Conservation (phyloP, 2,329 filamentous ascomycete species). For the Pseudocercospora macadamiae region DNA sequence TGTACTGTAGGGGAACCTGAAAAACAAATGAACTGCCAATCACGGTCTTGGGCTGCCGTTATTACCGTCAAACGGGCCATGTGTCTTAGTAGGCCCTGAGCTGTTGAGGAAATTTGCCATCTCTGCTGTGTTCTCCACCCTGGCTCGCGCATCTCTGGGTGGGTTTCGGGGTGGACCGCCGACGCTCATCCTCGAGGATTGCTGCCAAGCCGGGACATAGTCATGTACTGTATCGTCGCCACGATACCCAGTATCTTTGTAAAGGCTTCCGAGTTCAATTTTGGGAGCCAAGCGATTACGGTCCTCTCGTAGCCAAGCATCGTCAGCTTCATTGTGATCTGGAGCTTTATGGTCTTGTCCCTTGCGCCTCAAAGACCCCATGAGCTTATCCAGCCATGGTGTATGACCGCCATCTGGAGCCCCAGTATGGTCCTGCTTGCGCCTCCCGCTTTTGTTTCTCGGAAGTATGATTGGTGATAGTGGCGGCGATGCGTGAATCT, state of each 20-base stretch:
- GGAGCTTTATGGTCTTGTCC: not conserved
- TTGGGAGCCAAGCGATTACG: constrained; percentile 9
- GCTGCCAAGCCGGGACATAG: constrained; percentile 10
- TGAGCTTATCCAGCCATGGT: not conserved
- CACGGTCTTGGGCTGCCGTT: not conserved
- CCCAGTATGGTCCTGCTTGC: not conserved
- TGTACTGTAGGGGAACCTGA: too few relatives aligned
- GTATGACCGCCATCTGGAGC: not conserved
- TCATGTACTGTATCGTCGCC: not conserved
- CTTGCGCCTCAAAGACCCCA: not conserved
- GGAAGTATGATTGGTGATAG: constrained; percentile 10
- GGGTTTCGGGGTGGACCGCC: constrained; percentile 44
- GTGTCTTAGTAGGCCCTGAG: not conserved
- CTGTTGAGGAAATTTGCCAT: not conserved
- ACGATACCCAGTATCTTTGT: constrained; percentile 7
- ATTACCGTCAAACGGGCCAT: not conserved
- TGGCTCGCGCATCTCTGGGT: constrained; percentile 73
- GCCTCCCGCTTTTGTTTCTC: not conserved
- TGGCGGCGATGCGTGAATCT: constrained; percentile 13
- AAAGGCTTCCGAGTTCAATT: constrained; percentile 12
- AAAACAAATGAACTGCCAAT: too few relatives aligned
- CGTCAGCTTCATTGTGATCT: not conserved
- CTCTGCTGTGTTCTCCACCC: constrained; percentile 51
- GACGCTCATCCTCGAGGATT: constrained; percentile 3
- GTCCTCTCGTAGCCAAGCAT: not conserved